Evolutionary conservation across 805 yeast species (phyloP).

Genomic region (Saturnispora zaruensis): DNA sequence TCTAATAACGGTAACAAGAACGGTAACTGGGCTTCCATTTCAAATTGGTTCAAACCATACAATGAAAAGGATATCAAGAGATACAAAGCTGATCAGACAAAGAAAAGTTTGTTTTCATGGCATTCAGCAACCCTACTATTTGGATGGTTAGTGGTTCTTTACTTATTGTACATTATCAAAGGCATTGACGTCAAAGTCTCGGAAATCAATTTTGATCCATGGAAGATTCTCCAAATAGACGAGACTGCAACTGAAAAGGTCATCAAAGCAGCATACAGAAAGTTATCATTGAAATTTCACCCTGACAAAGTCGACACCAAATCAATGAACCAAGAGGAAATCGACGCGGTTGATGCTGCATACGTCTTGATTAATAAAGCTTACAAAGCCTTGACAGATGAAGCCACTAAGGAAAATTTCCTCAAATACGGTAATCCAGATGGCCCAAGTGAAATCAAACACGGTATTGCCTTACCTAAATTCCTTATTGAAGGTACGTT

Average conservation of each 20-base stretch:
- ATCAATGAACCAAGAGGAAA: conserved; percentile 45
- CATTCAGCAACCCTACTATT: conserved; percentile 25
- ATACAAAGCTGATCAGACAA: conserved; percentile 22
- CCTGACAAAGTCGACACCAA: conserved; percentile 83
- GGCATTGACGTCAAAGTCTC: conserved; percentile 38
- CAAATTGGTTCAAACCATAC: conserved; percentile 30
- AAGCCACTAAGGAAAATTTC: conserved; percentile 69
- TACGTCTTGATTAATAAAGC: conserved; percentile 85
- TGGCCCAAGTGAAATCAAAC: conserved; percentile 84
- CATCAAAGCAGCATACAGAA: conserved; percentile 75
- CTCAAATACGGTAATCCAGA: conserved; percentile 94
- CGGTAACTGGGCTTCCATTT: conserved; percentile 12
- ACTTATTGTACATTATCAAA: conserved; percentile 33
- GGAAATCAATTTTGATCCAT: conserved; percentile 69
- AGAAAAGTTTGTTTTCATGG: conserved; percentile 30
- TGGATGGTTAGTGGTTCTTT: conserved; percentile 57
- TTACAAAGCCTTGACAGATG: conserved; percentile 91
- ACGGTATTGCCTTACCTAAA: conserved; percentile 93
- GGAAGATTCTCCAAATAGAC: conserved; percentile 70
- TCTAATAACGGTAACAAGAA: background rate
- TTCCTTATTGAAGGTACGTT: conserved; percentile 79
- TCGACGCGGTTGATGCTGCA: conserved; percentile 55
- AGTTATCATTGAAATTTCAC: conserved; percentile 79
- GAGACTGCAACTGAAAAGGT: conserved; percentile 62
- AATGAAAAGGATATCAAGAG: conserved; percentile 26